Conservation (phyloP, 768 basidiomycete species). For the Russula sp. region DNA sequence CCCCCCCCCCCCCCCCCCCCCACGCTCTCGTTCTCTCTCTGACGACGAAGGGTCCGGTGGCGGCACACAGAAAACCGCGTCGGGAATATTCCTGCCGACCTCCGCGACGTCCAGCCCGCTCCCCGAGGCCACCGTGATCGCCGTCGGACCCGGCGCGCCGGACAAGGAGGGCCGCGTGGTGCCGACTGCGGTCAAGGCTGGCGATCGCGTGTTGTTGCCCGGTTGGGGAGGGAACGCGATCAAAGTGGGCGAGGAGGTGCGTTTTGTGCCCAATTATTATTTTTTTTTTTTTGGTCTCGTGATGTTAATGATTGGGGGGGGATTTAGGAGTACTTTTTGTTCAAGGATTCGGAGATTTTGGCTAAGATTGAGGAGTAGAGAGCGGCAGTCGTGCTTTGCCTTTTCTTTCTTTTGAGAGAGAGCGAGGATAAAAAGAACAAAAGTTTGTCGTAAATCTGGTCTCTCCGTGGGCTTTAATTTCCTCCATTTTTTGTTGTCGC, state of each 20-base stretch:
- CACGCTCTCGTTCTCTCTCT: background rate
- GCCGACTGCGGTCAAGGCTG: slow-evolving; percentile 74
- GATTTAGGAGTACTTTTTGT: slow-evolving; percentile 86
- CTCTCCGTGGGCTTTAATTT: background rate
- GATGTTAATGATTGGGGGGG: background rate
- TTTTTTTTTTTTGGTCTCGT: background rate
- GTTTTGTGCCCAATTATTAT: slow-evolving; percentile 30
- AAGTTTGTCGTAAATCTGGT: slow-evolving; percentile 10
- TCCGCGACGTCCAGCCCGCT: slow-evolving; percentile 79
- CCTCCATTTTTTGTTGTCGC: too few relatives aligned
- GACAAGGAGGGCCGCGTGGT: slow-evolving; percentile 76
- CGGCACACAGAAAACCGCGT: slow-evolving; percentile 81
- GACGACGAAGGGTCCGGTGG: background rate
- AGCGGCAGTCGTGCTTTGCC: too few relatives aligned
- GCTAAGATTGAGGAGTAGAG: slow-evolving; percentile 87
- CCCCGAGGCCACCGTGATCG: slow-evolving; percentile 96
- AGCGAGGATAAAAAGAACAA: background rate
- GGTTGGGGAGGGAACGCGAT: slow-evolving; percentile 96
- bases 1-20: background rate
- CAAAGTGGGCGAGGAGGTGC: slow-evolving; percentile 94
- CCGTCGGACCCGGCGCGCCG: slow-evolving; percentile 91
- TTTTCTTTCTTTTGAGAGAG: background rate
- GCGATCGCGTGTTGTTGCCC: slow-evolving; percentile 89
- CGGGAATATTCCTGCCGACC: slow-evolving; percentile 93
- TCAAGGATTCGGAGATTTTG: slow-evolving; percentile 92